Evolutionary conservation across 116 monocot genomes (phyloP).

Genomic region (Zostera marina): DNA sequence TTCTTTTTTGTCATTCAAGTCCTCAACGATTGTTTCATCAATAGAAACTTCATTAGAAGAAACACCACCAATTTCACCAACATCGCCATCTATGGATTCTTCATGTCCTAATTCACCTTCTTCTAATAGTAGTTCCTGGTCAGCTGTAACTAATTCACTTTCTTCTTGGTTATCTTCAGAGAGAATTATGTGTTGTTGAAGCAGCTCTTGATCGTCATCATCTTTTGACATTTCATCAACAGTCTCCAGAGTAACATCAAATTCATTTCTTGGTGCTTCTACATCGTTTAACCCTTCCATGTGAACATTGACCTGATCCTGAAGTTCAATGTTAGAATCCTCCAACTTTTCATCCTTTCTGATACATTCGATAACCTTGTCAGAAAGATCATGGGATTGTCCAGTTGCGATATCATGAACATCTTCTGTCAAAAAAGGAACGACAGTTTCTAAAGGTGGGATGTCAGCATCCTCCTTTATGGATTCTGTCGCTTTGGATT

Average conservation of each 20-base stretch:
- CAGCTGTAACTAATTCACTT: slow-evolving; percentile 55
- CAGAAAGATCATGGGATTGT: slow-evolving; percentile 1
- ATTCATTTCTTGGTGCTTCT: slow-evolving; percentile 26
- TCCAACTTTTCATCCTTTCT: slow-evolving; percentile 16
- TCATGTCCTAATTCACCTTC: slow-evolving; percentile 14
- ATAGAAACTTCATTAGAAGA: slow-evolving; percentile 14
- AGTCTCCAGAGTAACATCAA: slow-evolving; percentile 6
- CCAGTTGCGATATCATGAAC: slow-evolving; percentile 6
- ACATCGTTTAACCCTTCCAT: slow-evolving; percentile 11
- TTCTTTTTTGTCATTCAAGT: slow-evolving; percentile 17
- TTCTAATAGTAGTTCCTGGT: slow-evolving; percentile 23
- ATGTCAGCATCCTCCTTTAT: slow-evolving; percentile 11
- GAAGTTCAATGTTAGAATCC: slow-evolving; percentile 14
- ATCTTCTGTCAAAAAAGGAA: slow-evolving; percentile 17
- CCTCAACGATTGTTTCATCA: slow-evolving; percentile 9
- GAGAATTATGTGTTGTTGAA: background rate
- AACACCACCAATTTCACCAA: slow-evolving; percentile 3
- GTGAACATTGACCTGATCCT: slow-evolving; percentile 14
- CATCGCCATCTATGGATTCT: slow-evolving; percentile 17
- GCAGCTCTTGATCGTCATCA: slow-evolving; percentile 19
- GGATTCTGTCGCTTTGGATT: slow-evolving; percentile 30
- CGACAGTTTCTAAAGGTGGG: slow-evolving; percentile 11
- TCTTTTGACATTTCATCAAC: slow-evolving; percentile 17
- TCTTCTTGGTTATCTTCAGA: slow-evolving; percentile 63
- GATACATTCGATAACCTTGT: slow-evolving; percentile 7